These are phyloP conservation scores for Begonia peltatifolia DNA, from an alignment of 306 rosid genomes.

Conservation along the genomic window DNA sequence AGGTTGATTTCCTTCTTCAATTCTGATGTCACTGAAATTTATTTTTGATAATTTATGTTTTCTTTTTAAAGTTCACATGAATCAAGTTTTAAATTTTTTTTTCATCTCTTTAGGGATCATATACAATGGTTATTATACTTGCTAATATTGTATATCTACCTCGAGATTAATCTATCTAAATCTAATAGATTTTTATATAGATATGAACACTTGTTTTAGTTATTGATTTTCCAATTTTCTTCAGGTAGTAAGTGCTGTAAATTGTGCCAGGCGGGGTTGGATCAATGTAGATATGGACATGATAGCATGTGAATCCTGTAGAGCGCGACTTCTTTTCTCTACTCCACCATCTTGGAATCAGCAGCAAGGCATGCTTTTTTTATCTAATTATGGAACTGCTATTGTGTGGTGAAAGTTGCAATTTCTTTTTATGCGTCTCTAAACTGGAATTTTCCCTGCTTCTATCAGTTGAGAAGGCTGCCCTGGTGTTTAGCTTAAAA, in stretches of 20 bases:
- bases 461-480: slow-evolving; percentile 86
- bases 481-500: slow-evolving; percentile 81
- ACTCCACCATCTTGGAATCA: slow-evolving; percentile 85
- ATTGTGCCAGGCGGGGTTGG: slow-evolving; percentile 98
- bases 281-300: slow-evolving; percentile 64
- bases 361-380: slow-evolving; percentile 48
- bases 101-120: too few relatives aligned
- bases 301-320: slow-evolving; percentile 77
- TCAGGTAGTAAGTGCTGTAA: slow-evolving; percentile 74
- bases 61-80: background rate
- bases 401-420: background rate
- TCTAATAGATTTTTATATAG: background rate
- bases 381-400: background rate
- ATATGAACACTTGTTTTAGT: background rate
- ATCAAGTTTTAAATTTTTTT: too few relatives aligned
- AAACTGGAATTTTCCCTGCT: slow-evolving; percentile 6
- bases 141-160: too few relatives aligned
- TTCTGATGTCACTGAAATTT: background rate
- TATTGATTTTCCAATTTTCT: slow-evolving; percentile 6
- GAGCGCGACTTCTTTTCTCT: slow-evolving; percentile 61
- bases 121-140: too few relatives aligned
- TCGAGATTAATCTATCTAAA: too few relatives aligned
- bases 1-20: slow-evolving; percentile 30
- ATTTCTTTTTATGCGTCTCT: slow-evolving; percentile 10
- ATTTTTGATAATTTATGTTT: slow-evolving; percentile 1